These are phyloP conservation scores for Themeda triandra DNA, from an alignment of 176 grass and related monocot genomes.

Conservation along the genomic window DNA sequence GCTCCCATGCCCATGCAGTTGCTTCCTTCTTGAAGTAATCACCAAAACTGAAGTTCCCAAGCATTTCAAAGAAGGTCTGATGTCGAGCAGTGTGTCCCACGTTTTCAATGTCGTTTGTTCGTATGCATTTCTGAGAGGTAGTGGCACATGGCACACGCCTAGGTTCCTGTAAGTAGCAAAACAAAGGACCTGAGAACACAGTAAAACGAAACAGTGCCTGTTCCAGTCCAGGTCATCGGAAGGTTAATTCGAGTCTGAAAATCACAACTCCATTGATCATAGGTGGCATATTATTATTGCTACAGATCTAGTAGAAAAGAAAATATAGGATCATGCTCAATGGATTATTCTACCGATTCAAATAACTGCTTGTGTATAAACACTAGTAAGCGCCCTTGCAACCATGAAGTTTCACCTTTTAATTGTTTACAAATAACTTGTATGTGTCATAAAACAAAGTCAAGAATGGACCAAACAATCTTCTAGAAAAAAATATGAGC, in stretches of 20 bases:
- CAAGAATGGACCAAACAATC: not conserved
- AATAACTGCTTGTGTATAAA: not conserved
- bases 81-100: constrained; percentile 81
- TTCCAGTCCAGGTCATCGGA: not conserved
- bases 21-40: constrained; percentile 99
- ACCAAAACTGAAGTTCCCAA: constrained; percentile 98
- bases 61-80: constrained; percentile 99
- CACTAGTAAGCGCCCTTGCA: not conserved
- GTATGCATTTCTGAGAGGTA: constrained; percentile 91
- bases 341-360: not conserved
- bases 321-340: constrained; percentile 4
- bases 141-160: constrained; percentile 81
- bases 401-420: not conserved
- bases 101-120: constrained; percentile 96
- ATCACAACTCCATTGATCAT: not conserved
- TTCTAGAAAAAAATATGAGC: not conserved
- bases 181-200: constrained; percentile 9
- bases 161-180: constrained; percentile 58
- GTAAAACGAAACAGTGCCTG: not conserved
- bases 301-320: not conserved
- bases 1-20: constrained; percentile 85
- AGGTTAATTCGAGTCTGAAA: not conserved
- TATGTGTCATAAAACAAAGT: not conserved
- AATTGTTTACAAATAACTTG: not conserved
- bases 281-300: not conserved